phyloP scores from a whole-genome alignment of 2,329 filamentous ascomycete genomes.

The Plenodomus lindquistii region DNA sequence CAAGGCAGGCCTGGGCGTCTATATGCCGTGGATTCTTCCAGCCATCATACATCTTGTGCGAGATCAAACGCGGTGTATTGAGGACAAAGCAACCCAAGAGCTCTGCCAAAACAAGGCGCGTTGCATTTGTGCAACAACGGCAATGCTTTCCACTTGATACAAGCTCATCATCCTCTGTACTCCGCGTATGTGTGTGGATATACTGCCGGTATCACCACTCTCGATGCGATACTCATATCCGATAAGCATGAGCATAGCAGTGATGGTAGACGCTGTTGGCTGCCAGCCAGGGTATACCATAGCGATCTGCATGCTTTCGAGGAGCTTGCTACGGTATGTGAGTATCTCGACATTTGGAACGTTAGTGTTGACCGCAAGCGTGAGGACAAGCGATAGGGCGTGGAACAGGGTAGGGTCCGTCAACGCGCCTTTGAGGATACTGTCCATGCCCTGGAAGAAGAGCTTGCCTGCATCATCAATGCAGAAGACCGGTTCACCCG shows the following conservation, averaged over 20 bases:
- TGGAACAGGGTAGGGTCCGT: conserved; percentile 22
- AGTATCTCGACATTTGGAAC: conserved; percentile 18
- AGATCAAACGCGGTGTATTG: too few relatives aligned
- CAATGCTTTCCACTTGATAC: too few relatives aligned
- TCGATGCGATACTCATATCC: conserved; percentile 22
- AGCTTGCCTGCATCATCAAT: conserved; percentile 12
- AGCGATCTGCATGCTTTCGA: conserved; percentile 9
- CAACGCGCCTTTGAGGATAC: conserved; percentile 17
- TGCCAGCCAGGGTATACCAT: conserved; percentile 7
- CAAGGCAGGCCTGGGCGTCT: too few relatives aligned
- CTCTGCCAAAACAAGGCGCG: too few relatives aligned
- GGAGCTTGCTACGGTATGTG: conserved; percentile 14
- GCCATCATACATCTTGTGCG: too few relatives aligned
- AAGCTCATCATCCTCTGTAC: too few relatives aligned
- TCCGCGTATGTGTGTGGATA: too few relatives aligned
- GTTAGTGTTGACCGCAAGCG: conserved; percentile 15
- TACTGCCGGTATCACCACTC: too few relatives aligned
- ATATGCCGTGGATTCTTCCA: too few relatives aligned
- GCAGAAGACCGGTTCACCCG: conserved; percentile 16
- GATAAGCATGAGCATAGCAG: conserved; percentile 23
- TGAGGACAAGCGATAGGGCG: conserved; percentile 18
- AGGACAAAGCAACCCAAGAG: too few relatives aligned
- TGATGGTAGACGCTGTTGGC: conserved; percentile 16
- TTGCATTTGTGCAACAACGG: too few relatives aligned
- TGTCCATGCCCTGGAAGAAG: conserved; percentile 20